A percentile compares a stretch with the other conserved stretches of the same genome.
phyloP scores from a whole-genome alignment of 1,284 basidiomycete species.

The Fomitiporia mediterranea region DNA sequence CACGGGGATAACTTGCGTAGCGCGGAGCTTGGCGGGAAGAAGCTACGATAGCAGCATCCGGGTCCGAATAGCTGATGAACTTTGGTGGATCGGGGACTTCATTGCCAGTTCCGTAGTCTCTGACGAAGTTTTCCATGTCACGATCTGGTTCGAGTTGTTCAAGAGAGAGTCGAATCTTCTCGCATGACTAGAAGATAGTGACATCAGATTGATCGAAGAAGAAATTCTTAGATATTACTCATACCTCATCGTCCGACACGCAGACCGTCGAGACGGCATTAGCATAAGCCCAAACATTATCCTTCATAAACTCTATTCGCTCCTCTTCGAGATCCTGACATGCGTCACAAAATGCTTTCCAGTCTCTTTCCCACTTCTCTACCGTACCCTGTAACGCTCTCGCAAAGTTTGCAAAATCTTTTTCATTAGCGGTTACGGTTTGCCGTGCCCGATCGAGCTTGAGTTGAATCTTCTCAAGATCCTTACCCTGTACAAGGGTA shows the following conservation, averaged over 20 bases:
- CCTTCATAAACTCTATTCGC: constrained; percentile 89
- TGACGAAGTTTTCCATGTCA: constrained; percentile 83
- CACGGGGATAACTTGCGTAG: constrained; percentile 54
- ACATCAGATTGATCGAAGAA: constrained; percentile 1
- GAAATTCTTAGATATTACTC: constrained; percentile 25
- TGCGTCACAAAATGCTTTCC: constrained; percentile 90
- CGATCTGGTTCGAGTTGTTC: constrained; percentile 80
- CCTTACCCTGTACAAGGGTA: constrained; percentile 89
- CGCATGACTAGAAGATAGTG: constrained; percentile 68
- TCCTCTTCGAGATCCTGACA: constrained; percentile 97
- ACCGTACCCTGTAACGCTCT: constrained; percentile 78
- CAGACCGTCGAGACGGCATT: constrained; percentile 96
- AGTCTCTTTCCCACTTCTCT: constrained; percentile 88
- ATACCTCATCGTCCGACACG: constrained; percentile 91
- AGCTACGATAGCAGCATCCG: constrained; percentile 57
- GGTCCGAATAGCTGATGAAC: constrained; percentile 74
- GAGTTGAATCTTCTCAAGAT: constrained; percentile 84
- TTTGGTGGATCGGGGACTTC: constrained; percentile 79
- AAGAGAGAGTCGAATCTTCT: constrained; percentile 75
- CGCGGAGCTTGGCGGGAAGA: constrained; percentile 49
- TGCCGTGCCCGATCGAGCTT: constrained; percentile 89
- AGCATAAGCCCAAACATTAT: constrained; percentile 94
- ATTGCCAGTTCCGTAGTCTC: constrained; percentile 79
- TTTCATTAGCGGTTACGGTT: constrained; percentile 86
- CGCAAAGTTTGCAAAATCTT: constrained; percentile 88